Evolutionary conservation across 306 rosid species (phyloP).

Genomic region (Prosopis cineraria): DNA sequence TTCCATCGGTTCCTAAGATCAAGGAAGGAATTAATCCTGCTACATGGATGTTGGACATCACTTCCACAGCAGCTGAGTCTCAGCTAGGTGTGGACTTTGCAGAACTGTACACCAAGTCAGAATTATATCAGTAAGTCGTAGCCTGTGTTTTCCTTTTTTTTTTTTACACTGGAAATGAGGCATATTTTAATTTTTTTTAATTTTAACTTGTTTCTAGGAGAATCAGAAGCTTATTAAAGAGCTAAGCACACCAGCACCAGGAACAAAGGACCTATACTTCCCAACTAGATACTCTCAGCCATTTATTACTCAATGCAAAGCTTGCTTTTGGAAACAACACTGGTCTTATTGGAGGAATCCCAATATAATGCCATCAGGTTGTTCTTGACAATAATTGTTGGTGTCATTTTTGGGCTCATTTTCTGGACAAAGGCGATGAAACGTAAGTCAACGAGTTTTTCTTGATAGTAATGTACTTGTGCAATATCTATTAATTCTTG

Average conservation of each 20-base stretch:
- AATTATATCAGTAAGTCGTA: constrained; percentile 47
- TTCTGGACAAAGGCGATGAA: constrained; percentile 51
- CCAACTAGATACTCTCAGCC: constrained; percentile 46
- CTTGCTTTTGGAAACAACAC: constrained; percentile 55
- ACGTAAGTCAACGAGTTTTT: constrained; percentile 40
- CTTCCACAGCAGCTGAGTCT: constrained; percentile 43
- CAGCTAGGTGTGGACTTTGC: constrained; percentile 51
- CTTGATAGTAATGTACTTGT: constrained; percentile 8
- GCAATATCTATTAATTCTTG: background rate
- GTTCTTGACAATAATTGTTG: constrained; percentile 39
- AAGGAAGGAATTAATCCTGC: constrained; percentile 57
- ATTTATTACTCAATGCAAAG: constrained; percentile 48
- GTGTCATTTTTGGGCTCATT: constrained; percentile 49
- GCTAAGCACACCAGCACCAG: constrained; percentile 47
- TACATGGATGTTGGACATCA: constrained; percentile 63
- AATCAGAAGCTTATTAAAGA: constrained; percentile 48
- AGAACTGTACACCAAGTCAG: constrained; percentile 48
- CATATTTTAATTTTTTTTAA: background rate
- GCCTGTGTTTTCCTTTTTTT: background rate
- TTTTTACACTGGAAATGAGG: constrained; percentile 19
- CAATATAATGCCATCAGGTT: constrained; percentile 44
- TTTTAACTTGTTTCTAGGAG: constrained; percentile 31
- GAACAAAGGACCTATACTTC: constrained; percentile 51
- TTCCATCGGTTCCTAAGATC: constrained; percentile 50
- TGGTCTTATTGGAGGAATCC: constrained; percentile 66